phyloP scores from a whole-genome alignment of 352 stramenopile species.

The Phytopythium oedochilum region DNA sequence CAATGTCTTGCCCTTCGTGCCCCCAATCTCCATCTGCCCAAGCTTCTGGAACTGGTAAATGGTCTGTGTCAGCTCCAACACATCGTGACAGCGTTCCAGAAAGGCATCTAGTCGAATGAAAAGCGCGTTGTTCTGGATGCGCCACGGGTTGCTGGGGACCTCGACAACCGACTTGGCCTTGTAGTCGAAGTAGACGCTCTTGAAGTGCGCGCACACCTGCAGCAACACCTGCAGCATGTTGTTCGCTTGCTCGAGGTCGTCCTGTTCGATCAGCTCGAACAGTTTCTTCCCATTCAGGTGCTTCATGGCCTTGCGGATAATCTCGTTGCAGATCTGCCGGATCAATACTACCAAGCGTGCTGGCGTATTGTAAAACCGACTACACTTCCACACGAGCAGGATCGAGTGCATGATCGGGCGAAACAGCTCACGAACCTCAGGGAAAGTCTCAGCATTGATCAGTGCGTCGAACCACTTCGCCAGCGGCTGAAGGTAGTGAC shows the following conservation, averaged over 20 bases:
- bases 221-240: slow-evolving; percentile 68
- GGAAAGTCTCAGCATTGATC: slow-evolving; percentile 28
- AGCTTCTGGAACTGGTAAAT: slow-evolving; percentile 90
- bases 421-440: slow-evolving; percentile 69
- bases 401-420: slow-evolving; percentile 84
- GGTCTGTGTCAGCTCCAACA: slow-evolving; percentile 86
- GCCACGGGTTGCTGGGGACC: slow-evolving; percentile 85
- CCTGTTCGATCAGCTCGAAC: slow-evolving; percentile 79
- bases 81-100: slow-evolving; percentile 90
- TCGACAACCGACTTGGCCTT: slow-evolving; percentile 81
- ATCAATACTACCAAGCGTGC: slow-evolving; percentile 85
- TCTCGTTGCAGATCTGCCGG: slow-evolving; percentile 86
- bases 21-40: slow-evolving; percentile 85
- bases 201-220: slow-evolving; percentile 86
- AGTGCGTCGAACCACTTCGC: slow-evolving; percentile 55
- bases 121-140: slow-evolving; percentile 89
- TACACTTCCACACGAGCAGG: slow-evolving; percentile 90
- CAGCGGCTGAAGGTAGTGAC: slow-evolving; percentile 81
- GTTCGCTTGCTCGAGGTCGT: slow-evolving; percentile 67
- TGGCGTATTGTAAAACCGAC: slow-evolving; percentile 89
- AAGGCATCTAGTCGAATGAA: slow-evolving; percentile 90
- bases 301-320: slow-evolving; percentile 69
- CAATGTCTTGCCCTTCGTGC: slow-evolving; percentile 91
- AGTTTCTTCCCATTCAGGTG: slow-evolving; percentile 75
- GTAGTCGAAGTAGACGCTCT: slow-evolving; percentile 92